Conservation (phyloP, 2,329 filamentous ascomycete species). For the Penicillium brasilianum region DNA sequence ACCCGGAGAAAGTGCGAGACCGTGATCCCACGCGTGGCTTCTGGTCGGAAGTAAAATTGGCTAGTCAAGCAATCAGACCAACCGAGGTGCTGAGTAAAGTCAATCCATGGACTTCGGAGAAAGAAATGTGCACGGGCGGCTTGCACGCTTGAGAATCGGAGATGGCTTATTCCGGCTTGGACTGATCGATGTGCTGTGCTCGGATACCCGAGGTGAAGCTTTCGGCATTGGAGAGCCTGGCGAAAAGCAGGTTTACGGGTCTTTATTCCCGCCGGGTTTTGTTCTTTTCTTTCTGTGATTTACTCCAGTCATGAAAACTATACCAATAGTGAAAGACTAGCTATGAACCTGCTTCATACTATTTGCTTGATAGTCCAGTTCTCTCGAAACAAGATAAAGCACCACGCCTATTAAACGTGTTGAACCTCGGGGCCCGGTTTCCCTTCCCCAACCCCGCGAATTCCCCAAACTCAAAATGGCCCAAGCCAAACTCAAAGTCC, state of each 20-base stretch:
- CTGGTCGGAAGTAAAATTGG: neutral
- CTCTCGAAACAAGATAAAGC: neutral
- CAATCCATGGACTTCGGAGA: neutral
- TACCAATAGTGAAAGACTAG: neutral
- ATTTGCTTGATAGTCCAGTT: neutral
- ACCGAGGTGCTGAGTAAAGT: too few relatives aligned
- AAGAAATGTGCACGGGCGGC: neutral
- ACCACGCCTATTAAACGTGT: neutral
- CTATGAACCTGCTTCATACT: neutral
- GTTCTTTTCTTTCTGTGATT: neutral
- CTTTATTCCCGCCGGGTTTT: neutral
- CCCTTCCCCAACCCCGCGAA: slow-evolving; percentile 1
- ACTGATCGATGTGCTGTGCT: neutral
- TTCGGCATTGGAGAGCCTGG: neutral
- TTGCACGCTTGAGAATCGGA: neutral
- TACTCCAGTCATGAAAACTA: neutral
- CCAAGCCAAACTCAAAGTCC: neutral
- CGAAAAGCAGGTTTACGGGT: too few relatives aligned
- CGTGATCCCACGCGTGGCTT: neutral
- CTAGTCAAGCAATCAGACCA: neutral
- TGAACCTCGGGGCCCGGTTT: neutral
- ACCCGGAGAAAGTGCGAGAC: neutral
- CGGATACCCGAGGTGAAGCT: neutral
- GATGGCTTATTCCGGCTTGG: neutral
- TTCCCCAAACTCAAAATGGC: slow-evolving; percentile 3